These are phyloP conservation scores for Bjerkandera adusta DNA, from an alignment of 1,284 basidiomycete species.

Conservation along the genomic window DNA sequence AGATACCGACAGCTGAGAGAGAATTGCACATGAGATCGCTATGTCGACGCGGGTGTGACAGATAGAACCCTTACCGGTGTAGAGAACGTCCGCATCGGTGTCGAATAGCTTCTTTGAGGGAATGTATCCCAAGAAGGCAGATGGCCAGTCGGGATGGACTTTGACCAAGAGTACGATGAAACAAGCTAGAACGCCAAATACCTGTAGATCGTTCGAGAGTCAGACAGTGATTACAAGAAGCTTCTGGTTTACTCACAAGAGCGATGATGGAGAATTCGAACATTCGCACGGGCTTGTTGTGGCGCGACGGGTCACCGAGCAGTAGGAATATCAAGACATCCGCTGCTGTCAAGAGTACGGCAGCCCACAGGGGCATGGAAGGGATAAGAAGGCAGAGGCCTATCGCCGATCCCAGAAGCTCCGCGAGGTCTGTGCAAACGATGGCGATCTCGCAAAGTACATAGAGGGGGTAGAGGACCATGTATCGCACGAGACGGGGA, in stretches of 20 bases:
- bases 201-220: slow-evolving; percentile 38
- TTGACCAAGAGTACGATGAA: slow-evolving; percentile 77
- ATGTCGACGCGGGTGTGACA: not conserved
- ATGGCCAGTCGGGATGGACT: slow-evolving; percentile 71
- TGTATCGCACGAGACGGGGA: slow-evolving; percentile 57
- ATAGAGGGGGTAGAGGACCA: slow-evolving; percentile 69
- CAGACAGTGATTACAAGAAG: not conserved
- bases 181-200: slow-evolving; percentile 74
- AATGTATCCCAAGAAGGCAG: slow-evolving; percentile 80
- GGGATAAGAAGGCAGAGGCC: slow-evolving; percentile 84
- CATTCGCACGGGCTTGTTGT: slow-evolving; percentile 54
- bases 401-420: slow-evolving; percentile 78
- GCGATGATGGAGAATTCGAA: slow-evolving; percentile 73
- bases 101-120: slow-evolving; percentile 67
- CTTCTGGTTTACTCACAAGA: slow-evolving; percentile 49
- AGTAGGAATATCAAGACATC: slow-evolving; percentile 81
- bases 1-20: slow-evolving; percentile 73
- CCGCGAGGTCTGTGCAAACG: slow-evolving; percentile 72
- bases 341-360: slow-evolving; percentile 78
- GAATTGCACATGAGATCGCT: slow-evolving; percentile 3
- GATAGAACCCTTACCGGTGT: slow-evolving; percentile 56
- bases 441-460: slow-evolving; percentile 76
- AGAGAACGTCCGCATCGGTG: slow-evolving; percentile 55
- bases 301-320: slow-evolving; percentile 60
- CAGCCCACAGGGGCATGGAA: slow-evolving; percentile 74